Evolutionary conservation across 2,329 filamentous ascomycete species (phyloP).

Genomic region (Ceratocystis destructans): DNA sequence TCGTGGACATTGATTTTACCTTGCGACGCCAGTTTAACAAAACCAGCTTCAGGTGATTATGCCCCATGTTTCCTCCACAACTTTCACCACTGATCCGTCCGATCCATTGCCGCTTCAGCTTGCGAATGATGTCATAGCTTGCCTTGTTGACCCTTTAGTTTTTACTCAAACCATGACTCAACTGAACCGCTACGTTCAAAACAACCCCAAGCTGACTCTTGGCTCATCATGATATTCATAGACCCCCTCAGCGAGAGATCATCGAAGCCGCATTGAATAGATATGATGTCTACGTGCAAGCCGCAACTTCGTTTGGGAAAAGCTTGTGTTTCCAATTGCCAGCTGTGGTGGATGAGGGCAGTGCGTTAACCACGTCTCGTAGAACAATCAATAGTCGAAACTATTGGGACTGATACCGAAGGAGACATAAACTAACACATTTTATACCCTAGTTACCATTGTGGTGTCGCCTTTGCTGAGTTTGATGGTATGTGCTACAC

Average conservation of each 20-base stretch:
- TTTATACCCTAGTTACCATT: conserved; percentile 52
- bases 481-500: conserved; percentile 52
- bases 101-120: background rate
- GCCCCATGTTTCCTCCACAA: conserved; percentile 2
- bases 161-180: background rate
- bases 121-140: conserved; percentile 4
- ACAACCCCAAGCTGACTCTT: background rate
- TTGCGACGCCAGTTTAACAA: conserved; percentile 62
- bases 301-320: conserved; percentile 82
- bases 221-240: conserved; percentile 25
- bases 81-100: background rate
- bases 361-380: conserved; percentile 35
- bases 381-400: background rate
- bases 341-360: conserved; percentile 73
- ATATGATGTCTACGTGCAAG: conserved; percentile 86
- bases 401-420: conserved; percentile 5
- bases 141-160: conserved; percentile 6
- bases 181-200: background rate
- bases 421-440: background rate
- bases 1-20: conserved; percentile 56
- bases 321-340: conserved; percentile 87
- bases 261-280: conserved; percentile 68
- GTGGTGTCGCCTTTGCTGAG: conserved; percentile 81
- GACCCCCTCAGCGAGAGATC: conserved; percentile 76
- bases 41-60: conserved; percentile 50